These are phyloP conservation scores for Craspedostauros australis DNA, from an alignment of 108 stramenopile species.

Conservation along the genomic window DNA sequence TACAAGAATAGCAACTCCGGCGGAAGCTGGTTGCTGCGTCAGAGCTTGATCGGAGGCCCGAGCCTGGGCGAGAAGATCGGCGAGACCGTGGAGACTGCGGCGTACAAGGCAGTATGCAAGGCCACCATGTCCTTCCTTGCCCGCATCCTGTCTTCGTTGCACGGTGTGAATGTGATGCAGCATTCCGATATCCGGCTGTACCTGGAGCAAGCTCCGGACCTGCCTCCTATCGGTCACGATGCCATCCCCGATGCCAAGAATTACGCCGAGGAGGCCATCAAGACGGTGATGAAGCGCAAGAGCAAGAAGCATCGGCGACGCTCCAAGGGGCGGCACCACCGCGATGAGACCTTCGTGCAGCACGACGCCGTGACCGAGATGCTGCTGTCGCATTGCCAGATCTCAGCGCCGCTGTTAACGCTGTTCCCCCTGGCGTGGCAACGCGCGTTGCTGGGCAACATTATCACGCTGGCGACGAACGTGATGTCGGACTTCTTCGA, in stretches of 20 bases:
- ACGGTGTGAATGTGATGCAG: conserved; percentile 78
- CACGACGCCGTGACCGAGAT: conserved; percentile 76
- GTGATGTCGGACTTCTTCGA: conserved; percentile 80
- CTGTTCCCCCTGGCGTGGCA: conserved; percentile 86
- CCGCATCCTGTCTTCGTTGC: conserved; percentile 60
- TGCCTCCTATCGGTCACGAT: conserved; percentile 53
- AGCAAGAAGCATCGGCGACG: conserved; percentile 30
- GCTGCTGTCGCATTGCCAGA: conserved; percentile 79
- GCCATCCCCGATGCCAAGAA: conserved; percentile 28
- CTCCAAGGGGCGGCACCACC: conserved; percentile 15
- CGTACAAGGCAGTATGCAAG: conserved; percentile 72
- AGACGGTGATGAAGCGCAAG: conserved; percentile 53
- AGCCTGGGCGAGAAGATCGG: conserved; percentile 84
- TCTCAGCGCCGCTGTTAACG: conserved; percentile 79
- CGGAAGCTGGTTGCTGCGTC: conserved; percentile 82
- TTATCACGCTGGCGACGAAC: conserved; percentile 71
- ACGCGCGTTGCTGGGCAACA: conserved; percentile 80
- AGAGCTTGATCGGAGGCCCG: conserved; percentile 58
- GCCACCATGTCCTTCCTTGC: conserved; percentile 72
- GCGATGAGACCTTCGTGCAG: conserved; percentile 67
- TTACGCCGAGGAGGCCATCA: conserved; percentile 58
- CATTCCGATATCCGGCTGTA: conserved; percentile 80
- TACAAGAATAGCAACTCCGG: conserved; percentile 38
- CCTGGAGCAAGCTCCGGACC: conserved; percentile 65
- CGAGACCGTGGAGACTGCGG: conserved; percentile 70